A percentile compares a stretch with the other conserved stretches of the same genome.
Conservation (phyloP, 441 rosid genomes). For the Arabidopsis lyrata region DNA sequence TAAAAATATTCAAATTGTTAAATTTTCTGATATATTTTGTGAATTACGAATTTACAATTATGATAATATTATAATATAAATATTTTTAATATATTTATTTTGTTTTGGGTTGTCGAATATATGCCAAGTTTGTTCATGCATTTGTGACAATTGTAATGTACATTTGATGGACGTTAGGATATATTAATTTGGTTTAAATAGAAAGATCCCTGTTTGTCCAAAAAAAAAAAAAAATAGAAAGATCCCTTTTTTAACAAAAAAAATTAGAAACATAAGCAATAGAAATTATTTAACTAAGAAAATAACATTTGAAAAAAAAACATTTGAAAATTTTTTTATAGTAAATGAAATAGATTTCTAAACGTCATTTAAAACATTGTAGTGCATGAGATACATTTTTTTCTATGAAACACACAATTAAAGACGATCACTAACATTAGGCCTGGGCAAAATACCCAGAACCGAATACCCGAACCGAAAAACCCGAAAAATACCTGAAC, state of each 20-base stretch:
- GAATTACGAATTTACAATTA: neutral
- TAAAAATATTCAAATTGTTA: neutral
- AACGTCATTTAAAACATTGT: neutral
- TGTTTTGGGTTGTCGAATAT: neutral
- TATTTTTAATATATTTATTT: neutral
- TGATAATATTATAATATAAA: neutral
- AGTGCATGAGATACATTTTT: neutral
- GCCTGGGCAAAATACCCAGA: too few species aligned
- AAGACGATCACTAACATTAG: too few species aligned
- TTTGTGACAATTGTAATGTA: neutral
- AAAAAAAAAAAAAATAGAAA: too few species aligned
- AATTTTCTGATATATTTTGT: neutral
- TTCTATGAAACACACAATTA: too few species aligned
- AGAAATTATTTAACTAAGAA: too few species aligned
- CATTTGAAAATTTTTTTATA: too few species aligned
- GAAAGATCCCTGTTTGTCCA: too few species aligned
- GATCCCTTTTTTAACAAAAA: too few species aligned
- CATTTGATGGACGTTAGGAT: neutral
- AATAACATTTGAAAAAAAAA: too few species aligned
- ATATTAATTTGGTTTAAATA: too few species aligned
- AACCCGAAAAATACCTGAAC: too few species aligned
- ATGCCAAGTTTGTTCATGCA: neutral
- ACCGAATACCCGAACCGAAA: too few species aligned
- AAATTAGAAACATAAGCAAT: neutral
- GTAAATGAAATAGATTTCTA: neutral